Evolutionary conservation across 768 basidiomycete species (phyloP), one percentile per base, ranked within the genome.

Genomic region (Cyathus striatus): DNA sequence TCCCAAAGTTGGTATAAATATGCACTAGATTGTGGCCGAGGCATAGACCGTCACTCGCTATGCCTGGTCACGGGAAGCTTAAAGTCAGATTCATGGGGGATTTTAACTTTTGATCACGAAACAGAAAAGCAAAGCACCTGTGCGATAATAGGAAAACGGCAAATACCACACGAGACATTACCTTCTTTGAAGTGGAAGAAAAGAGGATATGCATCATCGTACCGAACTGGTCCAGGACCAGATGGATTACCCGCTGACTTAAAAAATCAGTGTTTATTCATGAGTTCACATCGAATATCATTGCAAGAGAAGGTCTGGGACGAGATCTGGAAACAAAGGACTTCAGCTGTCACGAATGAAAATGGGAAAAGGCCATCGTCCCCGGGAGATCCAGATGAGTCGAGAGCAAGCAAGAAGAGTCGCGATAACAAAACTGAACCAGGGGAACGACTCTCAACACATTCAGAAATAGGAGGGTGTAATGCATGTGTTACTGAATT

Each of bases 251-350:
- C n/a, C n/a, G n/a, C n/a, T n/a, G 12, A 9, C 5, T 10, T 20
- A 7, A n/a, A n/a, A n/a, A 51, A 51, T 24, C 50, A 51, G 32
- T 33, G 35, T 5, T 40, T 51, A 1, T 51, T 51, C 36, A 10
- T 51, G 3, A 42, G 47, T 0, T 47, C 47, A 2, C 49, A 42
- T 38, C 48, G 49, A 16, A 41, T 51, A 22, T 37, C 44, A 21
- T 17, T 42, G 22, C 33, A 24, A 13, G 17, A 40, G 22, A 23
- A n/a, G 13, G 22, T 23, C 5, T 40, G 38, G 38, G 22, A 16
- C n/a, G n/a, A 23, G n/a, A n/a, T n/a, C n/a, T n/a, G n/a, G n/a
- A n/a, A n/a, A n/a, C n/a, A n/a, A n/a, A n/a, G n/a, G n/a, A n/a
- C n/a, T n/a, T n/a, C n/a, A n/a, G n/a, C n/a, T n/a, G n/a, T n/a